A percentile compares a stretch with the other conserved stretches of the same genome.
phyloP scores from a whole-genome alignment of 2,329 filamentous ascomycete genomes.

The Capronia epimyces region DNA sequence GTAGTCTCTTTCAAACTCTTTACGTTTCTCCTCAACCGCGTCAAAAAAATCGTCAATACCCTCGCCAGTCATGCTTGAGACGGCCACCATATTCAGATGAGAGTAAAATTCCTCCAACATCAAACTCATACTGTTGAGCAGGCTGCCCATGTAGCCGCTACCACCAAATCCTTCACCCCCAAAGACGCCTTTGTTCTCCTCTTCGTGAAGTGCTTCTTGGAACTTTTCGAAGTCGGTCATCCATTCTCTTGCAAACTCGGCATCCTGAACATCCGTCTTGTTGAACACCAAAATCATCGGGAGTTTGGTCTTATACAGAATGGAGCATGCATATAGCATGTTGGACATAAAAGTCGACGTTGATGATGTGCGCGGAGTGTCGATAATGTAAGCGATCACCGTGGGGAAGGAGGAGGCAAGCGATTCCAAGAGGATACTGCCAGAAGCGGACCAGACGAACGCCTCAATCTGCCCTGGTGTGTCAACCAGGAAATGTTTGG shows the following conservation, averaged over 20 bases:
- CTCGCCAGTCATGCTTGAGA: constrained; percentile 85
- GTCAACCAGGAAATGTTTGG: constrained; percentile 84
- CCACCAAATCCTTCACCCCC: constrained; percentile 69
- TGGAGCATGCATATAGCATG: constrained; percentile 98
- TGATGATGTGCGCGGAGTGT: constrained; percentile 86
- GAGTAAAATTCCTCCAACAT: constrained; percentile 97
- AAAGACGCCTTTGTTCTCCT: constrained; percentile 72
- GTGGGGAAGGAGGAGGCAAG: constrained; percentile 93
- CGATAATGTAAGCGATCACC: constrained; percentile 94
- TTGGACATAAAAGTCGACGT: constrained; percentile 99
- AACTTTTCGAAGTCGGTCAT: constrained; percentile 99
- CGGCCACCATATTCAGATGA: constrained; percentile 85
- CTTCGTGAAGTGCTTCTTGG: constrained; percentile 72
- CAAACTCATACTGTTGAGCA: constrained; percentile 95
- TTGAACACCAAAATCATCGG: constrained; percentile 99
- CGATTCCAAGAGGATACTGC: constrained; percentile 87
- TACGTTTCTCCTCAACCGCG: constrained; percentile 77
- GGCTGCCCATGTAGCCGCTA: constrained; percentile 90
- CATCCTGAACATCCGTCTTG: constrained; percentile 93
- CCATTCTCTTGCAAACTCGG: constrained; percentile 91
- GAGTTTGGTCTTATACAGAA: constrained; percentile 96
- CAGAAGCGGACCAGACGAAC: constrained; percentile 96
- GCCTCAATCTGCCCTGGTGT: constrained; percentile 98
- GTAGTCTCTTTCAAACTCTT: constrained; percentile 87
- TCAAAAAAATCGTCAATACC: constrained; percentile 92